phyloP scores from a whole-genome alignment of 305 asterid genomes.

The Rubia peregrina region DNA sequence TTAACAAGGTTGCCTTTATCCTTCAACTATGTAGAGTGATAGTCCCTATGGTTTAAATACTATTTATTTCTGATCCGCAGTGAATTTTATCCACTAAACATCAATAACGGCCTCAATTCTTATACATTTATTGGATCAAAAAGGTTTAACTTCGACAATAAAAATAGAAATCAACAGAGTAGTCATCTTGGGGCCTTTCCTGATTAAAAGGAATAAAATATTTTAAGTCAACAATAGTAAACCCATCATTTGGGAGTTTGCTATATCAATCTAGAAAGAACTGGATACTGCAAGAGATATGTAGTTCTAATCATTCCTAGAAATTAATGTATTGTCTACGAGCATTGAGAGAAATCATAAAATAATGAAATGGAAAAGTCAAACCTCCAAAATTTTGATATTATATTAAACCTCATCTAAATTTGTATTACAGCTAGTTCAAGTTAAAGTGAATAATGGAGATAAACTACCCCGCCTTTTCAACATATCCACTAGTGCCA shows the following conservation, averaged over 20 bases:
- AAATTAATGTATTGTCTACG: too few relatives aligned
- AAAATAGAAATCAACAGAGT: not conserved
- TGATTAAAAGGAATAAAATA: not conserved
- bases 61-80: not conserved
- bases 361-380: not conserved
- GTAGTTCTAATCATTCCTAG: not conserved
- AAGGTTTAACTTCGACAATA: not conserved
- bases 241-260: conserved; percentile 4
- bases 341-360: not conserved
- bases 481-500: not conserved
- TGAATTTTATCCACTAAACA: not conserved
- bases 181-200: not conserved
- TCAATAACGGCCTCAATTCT: not conserved
- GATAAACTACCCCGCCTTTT: conserved; percentile 4
- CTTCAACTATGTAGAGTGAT: not conserved
- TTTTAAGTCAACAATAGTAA: not conserved
- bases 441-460: not conserved
- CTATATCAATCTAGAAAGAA: not conserved
- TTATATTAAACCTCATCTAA: not conserved
- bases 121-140: not conserved
- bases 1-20: too few relatives aligned
- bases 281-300: too few relatives aligned
- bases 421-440: not conserved
- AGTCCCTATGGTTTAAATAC: not conserved
- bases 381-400: not conserved